These are phyloP conservation scores for Linum trigynum DNA, from an alignment of 345 rosid species.

Conservation along the genomic window DNA sequence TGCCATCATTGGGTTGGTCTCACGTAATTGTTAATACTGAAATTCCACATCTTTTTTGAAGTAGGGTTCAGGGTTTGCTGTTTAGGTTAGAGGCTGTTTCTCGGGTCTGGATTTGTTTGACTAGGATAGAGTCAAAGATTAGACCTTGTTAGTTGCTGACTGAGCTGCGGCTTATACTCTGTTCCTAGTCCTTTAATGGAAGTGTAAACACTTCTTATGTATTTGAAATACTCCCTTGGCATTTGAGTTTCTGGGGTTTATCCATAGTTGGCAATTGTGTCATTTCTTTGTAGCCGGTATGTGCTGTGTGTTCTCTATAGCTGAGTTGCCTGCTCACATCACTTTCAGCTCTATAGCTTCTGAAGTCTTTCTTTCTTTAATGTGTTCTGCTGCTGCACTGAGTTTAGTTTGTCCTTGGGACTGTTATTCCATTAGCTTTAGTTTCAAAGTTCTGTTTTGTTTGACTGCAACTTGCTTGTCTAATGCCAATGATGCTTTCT, in stretches of 20 bases:
- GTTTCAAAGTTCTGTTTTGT: too few relatives aligned
- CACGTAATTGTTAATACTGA: not conserved
- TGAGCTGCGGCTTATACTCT: not conserved
- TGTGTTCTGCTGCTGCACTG: too few relatives aligned
- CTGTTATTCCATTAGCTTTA: too few relatives aligned
- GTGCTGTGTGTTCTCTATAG: not conserved
- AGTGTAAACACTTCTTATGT: too few relatives aligned
- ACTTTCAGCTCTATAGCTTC: too few relatives aligned
- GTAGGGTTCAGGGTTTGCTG: not conserved
- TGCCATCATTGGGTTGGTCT: not conserved
- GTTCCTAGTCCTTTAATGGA: not conserved
- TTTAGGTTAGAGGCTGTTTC: not conserved
- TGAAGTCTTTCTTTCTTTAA: too few relatives aligned
- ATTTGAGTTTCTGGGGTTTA: too few relatives aligned
- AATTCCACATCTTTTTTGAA: not conserved
- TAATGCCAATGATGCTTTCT: not conserved
- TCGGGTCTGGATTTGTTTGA: not conserved
- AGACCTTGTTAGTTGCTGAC: not conserved
- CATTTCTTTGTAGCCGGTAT: not conserved
- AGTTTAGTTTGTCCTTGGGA: too few relatives aligned
- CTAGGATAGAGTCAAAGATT: not conserved
- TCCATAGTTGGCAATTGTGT: not conserved
- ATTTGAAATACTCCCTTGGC: too few relatives aligned
- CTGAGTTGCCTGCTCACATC: too few relatives aligned
- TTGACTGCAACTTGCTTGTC: not conserved